Base-by-base conservation (phyloP, 176 grass and related monocot genomes). In the Sorghum bicolor region DNA sequence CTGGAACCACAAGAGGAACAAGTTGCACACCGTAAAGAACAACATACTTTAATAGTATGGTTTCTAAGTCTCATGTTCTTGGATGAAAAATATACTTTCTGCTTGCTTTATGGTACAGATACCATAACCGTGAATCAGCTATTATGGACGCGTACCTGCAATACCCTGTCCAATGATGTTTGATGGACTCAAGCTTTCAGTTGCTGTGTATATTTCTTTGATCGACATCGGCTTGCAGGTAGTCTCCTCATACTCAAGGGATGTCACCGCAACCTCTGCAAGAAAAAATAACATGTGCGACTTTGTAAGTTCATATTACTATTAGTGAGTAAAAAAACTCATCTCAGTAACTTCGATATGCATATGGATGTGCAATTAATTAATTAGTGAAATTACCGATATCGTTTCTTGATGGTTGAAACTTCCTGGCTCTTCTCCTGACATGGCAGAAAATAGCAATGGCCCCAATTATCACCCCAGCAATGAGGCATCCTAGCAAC, bases 141-240 rank as follows among this genome's bases (percentile, higher is more conserved):
- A 60, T 19, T 77, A 50, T 61, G 72, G 39, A 32, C 22, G 25
- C 28, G 12, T 76, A 91, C 92, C 92, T 79, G 92, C 89, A 76
- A 87, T 87, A 39, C 89, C 92, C 84, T 94, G 89, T 14, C 92
- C 92, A 5, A 94, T 91, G 65, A 85, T 57, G 28, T 91, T 94
- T 38, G 86, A 65, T 33, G 82, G 71, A 52, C 38, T 89, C 31
- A 94, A 40, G 31, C 72, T 85, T 29, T 89, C 76, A 80, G 89
- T 91, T 63, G 92, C 84, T 13, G 77, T 8, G 44, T 87, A 83
- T 73, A 94, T 94, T 61, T 94, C 89, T 76, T 87, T 94, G 50
- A 83, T 71, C 24, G 84, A 85, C 78, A 89, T 94, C 41, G 87
- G 38, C 48, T 82, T 89, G 85, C 87, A 87, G 65, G 61, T 80